Conservation (phyloP, 2,329 filamentous ascomycete genomes). For the Colletotrichum nymphaeae region DNA sequence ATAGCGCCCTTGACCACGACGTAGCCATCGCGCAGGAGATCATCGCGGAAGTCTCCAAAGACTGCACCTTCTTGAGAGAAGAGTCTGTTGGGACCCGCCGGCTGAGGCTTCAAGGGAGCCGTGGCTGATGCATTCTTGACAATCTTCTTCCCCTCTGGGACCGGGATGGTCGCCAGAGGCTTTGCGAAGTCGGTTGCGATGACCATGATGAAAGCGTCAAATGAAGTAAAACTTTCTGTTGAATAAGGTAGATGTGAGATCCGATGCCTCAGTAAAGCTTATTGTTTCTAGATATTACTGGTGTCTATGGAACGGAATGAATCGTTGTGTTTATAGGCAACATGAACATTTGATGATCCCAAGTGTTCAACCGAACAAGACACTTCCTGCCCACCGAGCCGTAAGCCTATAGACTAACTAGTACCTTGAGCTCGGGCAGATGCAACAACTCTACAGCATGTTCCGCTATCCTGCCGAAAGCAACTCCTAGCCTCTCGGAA, state of each 20-base stretch:
- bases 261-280: neutral
- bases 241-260: neutral
- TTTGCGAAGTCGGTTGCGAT: conserved; percentile 8
- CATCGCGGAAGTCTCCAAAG: conserved; percentile 10
- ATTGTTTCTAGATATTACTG: neutral
- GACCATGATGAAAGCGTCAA: neutral
- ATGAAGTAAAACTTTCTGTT: neutral
- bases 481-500: neutral
- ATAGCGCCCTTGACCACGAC: conserved; percentile 16
- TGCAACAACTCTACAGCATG: neutral
- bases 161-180: neutral
- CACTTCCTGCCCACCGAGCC: neutral
- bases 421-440: neutral
- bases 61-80: neutral
- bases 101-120: neutral
- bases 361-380: neutral
- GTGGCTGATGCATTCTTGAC: neutral
- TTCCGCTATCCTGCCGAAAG: no score
- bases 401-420: neutral
- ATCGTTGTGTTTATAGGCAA: neutral
- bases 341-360: neutral
- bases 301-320: neutral
- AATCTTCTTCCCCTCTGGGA: neutral
- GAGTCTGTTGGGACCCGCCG: conserved; percentile 4
- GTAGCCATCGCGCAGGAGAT: conserved; percentile 9